A percentile compares a stretch with the other conserved stretches of the same genome.
Evolutionary conservation across 352 stramenopile genomes (phyloP).

Genomic region (Phytophthora ohioensis): DNA sequence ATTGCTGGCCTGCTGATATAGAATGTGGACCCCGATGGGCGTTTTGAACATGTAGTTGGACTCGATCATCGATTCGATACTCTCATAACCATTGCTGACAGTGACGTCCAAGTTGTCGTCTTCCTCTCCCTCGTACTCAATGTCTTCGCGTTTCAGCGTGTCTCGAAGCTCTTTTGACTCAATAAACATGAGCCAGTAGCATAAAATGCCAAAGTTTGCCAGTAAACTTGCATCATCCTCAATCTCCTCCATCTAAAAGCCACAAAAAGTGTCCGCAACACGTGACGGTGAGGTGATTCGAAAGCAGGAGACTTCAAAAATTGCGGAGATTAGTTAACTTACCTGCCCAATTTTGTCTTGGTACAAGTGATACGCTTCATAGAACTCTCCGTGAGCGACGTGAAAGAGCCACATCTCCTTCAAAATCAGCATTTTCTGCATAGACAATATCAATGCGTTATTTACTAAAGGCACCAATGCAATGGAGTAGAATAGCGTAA

Average conservation of each 20-base stretch:
- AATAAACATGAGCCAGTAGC: slow-evolving; percentile 87
- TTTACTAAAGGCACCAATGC: slow-evolving; percentile 9
- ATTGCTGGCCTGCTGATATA: slow-evolving; percentile 74
- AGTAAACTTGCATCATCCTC: slow-evolving; percentile 69
- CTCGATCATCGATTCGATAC: slow-evolving; percentile 57
- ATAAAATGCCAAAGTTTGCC: slow-evolving; percentile 79
- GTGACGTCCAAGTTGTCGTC: slow-evolving; percentile 29
- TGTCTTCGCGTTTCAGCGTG: slow-evolving; percentile 47
- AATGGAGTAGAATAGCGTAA: background rate
- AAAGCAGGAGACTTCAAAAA: background rate
- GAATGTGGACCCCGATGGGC: slow-evolving; percentile 69
- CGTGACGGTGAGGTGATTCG: slow-evolving; percentile 1
- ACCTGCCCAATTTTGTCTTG: slow-evolving; percentile 81
- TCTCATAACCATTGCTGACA: slow-evolving; percentile 20
- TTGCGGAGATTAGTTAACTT: slow-evolving; percentile 4
- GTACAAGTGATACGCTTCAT: slow-evolving; percentile 82
- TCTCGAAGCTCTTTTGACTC: slow-evolving; percentile 75
- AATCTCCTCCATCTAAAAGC: slow-evolving; percentile 43
- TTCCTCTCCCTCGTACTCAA: slow-evolving; percentile 39
- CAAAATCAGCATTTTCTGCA: slow-evolving; percentile 66
- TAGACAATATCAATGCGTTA: slow-evolving; percentile 6
- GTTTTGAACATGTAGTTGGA: slow-evolving; percentile 72
- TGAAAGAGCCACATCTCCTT: slow-evolving; percentile 83
- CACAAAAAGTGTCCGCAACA: slow-evolving; percentile 2
- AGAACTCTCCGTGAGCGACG: slow-evolving; percentile 76